Conservation (phyloP, 129 eudicot species). For the Helichrysum umbraculigerum region DNA sequence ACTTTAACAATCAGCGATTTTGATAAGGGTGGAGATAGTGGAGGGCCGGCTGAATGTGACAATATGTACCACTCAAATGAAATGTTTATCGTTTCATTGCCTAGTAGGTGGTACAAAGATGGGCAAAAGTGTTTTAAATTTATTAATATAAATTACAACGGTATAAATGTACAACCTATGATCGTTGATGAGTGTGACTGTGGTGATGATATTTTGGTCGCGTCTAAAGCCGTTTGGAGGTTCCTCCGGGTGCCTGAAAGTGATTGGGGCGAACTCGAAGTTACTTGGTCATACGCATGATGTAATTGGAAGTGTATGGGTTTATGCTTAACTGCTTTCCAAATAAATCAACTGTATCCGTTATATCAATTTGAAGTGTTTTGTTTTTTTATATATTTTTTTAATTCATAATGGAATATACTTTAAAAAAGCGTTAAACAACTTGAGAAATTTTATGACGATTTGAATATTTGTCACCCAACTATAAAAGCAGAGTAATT, state of each 20-base stretch:
- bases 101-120: neutral
- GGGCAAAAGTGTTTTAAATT: neutral
- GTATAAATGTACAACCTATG: neutral
- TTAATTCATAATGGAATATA: too few relatives aligned
- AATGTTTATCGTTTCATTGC: neutral
- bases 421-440: too few relatives aligned
- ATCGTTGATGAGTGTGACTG: neutral
- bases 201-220: conserved; percentile 22
- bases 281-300: too few relatives aligned
- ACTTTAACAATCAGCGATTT: neutral
- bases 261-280: conserved; percentile 18
- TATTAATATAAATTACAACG: neutral
- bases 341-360: too few relatives aligned
- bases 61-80: neutral
- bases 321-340: too few relatives aligned
- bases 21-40: neutral
- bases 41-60: neutral
- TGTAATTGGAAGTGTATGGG: too few relatives aligned
- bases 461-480: too few relatives aligned
- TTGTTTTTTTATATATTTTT: too few relatives aligned
- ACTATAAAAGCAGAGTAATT: too few relatives aligned
- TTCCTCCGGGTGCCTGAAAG: conserved; percentile 18
- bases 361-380: too few relatives aligned
- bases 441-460: too few relatives aligned
- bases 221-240: conserved; percentile 25